Base-by-base conservation (phyloP, 495 filamentous ascomycete genomes). In the Penicillium cinerascens region DNA sequence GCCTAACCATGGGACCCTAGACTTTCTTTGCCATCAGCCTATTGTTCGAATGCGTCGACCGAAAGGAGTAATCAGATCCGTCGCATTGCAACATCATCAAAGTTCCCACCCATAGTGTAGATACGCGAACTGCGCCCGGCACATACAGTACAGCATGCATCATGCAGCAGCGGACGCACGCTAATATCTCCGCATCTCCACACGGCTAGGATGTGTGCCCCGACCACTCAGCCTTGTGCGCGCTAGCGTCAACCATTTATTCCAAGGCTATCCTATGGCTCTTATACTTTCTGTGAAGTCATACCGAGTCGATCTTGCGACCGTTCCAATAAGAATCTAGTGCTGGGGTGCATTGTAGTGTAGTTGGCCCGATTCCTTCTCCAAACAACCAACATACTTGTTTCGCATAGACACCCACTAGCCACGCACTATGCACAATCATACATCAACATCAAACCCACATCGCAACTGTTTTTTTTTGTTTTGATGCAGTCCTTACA, bases 111-210 rank as follows among this genome's bases (percentile, higher is more conserved):
- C 18, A 6, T 25, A 15, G n/a, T 6, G 22, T 6, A 23, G 6
- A 6, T 23, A 3, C 13, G 41, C 25, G 8, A 51, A 25, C 20
- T 36, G 1, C 18, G 16, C 33, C 18, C 27, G 3, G 26, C 9
- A 40, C 42, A 20, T 39, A 29, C 35, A 45, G 43, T 48, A 42
- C n/a, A n/a, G n/a, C n/a, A n/a, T n/a, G n/a, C n/a, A n/a, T n/a
- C n/a, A n/a, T 57, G 42, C 52, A 47, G 16, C 18, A 50, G 27
- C 39, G 42, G 46, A 27, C 35, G 42, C 22, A 35, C 35, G 25
- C 44, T 54, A 62, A 60, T 60, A 8, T 63, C 62, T 63, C 59
- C 59, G 62, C 56, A 60, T 59, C 56, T 55, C 62, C 59, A 59
- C 53, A 50, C 17, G 36, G 49, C n/a, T 22, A 47, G 47, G 47